Evolutionary conservation across 306 rosid species (phyloP), one percentile per base, ranked within the genome.

Genomic region (Amphicarpaea edgeworthii): DNA sequence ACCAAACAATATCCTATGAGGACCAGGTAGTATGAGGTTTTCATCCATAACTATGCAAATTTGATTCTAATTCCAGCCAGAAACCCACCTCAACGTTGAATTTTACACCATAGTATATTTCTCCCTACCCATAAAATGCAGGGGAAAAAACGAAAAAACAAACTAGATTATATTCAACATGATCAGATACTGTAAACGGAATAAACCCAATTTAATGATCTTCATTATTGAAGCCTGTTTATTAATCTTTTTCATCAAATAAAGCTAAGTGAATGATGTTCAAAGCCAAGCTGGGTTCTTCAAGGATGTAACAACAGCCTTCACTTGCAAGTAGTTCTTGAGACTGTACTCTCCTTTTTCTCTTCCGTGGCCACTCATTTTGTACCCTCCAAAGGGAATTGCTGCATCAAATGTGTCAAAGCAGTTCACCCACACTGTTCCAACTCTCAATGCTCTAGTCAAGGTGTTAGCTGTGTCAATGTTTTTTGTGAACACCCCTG

Each of bases 381-480:
- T 92, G 77, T 81, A 92, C 45, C 97, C 96, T 46, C 97, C 96
- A 64, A 92, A 90, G 21, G 96, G 97, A 87, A 92, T 83, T 30
- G 92, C 86, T 49, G 97, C 93, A 70, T 90, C 97, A 83, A 92
- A 88, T 68, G 65, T 61, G 60, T 88, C 90, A 69, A 59, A 92
- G 88, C 92, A 82, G 59, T 92, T 92, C 66, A 92, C 51, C 89
- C 89, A 92, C 1, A 92, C 91, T 1, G 87, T 75, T 63, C 97
- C 97, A 5, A 12, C 96, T 72, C 92, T 75, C 81, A 92, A 57
- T 30, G 96, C 92, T 0, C 96, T 82, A 0, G 87, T 87, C 75
- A 92, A 70, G 1, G 83, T 83, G 86, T 90, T 88, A 1, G 97
- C 97, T 1, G 92, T 92, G 47, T 86, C 82, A 37, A 88, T 61